These are phyloP conservation scores for Leccinum fallax DNA, from an alignment of 1,284 basidiomycete species.

Conservation along the genomic window DNA sequence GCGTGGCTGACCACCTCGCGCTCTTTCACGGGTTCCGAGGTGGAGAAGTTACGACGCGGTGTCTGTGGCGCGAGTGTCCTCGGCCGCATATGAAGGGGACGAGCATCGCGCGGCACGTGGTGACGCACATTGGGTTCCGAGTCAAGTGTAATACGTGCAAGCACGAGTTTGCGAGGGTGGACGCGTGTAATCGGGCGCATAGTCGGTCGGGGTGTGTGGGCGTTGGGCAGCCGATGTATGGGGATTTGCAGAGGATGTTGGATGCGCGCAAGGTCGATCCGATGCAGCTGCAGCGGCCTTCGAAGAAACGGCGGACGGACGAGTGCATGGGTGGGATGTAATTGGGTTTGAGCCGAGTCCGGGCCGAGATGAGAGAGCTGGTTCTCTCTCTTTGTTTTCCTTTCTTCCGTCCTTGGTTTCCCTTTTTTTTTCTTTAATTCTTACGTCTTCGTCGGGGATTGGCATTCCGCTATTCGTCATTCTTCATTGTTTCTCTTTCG, in stretches of 20 bases:
- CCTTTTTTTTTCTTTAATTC: not conserved
- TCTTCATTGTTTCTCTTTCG: not conserved
- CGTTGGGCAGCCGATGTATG: conserved; percentile 36
- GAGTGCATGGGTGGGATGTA: conserved; percentile 16
- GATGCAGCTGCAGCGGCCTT: conserved; percentile 16
- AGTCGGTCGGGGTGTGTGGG: conserved; percentile 35
- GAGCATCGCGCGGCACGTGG: conserved; percentile 37
- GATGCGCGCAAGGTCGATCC: conserved; percentile 32
- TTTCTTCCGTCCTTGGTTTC: not conserved
- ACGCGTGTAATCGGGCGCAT: conserved; percentile 39
- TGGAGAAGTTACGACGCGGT: conserved; percentile 33
- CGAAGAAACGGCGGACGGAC: conserved; percentile 37
- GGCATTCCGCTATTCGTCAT: not conserved
- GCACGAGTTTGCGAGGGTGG: conserved; percentile 37
- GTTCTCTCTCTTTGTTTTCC: not conserved
- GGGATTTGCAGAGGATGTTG: conserved; percentile 29
- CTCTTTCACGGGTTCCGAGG: conserved; percentile 35
- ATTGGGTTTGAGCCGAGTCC: not conserved
- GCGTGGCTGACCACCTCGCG: conserved; percentile 36
- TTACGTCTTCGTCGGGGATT: not conserved
- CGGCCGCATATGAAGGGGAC: conserved; percentile 36
- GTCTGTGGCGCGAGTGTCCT: conserved; percentile 34
- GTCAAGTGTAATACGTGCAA: conserved; percentile 35
- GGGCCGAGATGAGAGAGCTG: not conserved
- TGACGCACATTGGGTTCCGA: conserved; percentile 35